Evolutionary conservation across 2,329 filamentous ascomycete genomes (phyloP).

Genomic region (Ophiostoma montium): DNA sequence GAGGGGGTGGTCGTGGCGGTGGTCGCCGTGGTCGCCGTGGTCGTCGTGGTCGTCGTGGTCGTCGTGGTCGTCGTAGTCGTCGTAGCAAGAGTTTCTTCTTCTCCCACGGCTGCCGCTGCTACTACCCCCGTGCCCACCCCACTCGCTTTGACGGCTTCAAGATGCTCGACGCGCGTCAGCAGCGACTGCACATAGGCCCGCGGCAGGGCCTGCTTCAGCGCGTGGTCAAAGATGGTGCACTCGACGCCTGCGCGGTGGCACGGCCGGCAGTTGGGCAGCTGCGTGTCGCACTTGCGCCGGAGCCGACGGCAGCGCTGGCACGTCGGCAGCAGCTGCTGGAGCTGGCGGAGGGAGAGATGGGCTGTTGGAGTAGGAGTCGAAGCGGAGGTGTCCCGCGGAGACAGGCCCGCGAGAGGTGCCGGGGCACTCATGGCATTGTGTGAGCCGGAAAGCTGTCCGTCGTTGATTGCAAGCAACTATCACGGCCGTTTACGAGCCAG

Average conservation of each 20-base stretch:
- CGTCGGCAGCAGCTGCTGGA: slow-evolving; percentile 11
- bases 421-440: slow-evolving; percentile 2
- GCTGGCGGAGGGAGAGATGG: background rate
- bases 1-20: background rate
- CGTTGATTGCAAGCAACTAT: too few species aligned
- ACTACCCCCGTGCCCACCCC: too few species aligned
- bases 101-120: background rate
- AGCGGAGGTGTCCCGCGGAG: background rate
- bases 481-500: too few species aligned
- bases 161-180: slow-evolving; percentile 9
- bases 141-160: slow-evolving; percentile 10
- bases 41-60: background rate
- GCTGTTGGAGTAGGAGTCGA: background rate
- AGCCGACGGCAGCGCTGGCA: slow-evolving; percentile 12
- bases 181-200: slow-evolving; percentile 11
- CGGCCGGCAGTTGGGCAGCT: slow-evolving; percentile 10
- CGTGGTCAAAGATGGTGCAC: slow-evolving; percentile 12
- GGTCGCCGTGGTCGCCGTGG: background rate
- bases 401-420: background rate
- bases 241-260: slow-evolving; percentile 8
- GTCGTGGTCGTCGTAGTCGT: background rate
- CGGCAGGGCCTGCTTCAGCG: slow-evolving; percentile 12
- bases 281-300: slow-evolving; percentile 12
- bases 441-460: too few species aligned
- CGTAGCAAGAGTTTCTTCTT: background rate